Percentiles rank a stretch among this genome's conserved stretches.
These are phyloP conservation scores for Stagonosporopsis cucurbitacearum DNA, from an alignment of 2,329 filamentous ascomycete genomes.

Conservation along the genomic window DNA sequence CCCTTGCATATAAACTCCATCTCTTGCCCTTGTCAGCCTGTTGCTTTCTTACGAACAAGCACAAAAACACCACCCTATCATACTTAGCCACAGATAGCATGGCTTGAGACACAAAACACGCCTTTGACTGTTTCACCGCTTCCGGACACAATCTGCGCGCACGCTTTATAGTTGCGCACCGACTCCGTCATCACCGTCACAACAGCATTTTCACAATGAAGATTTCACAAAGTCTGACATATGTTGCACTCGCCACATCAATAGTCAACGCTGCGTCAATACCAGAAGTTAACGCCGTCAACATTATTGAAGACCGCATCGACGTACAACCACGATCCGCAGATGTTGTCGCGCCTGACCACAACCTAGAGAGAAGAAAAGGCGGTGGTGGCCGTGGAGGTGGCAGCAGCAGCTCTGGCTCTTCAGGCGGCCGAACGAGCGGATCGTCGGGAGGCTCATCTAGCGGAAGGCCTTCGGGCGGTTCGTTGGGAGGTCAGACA, in stretches of 20 bases:
- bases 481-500: conserved; percentile 53
- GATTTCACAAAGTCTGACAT: conserved; percentile 33
- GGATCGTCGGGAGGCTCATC: conserved; percentile 20
- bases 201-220: conserved; percentile 34
- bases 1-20: conserved; percentile 6
- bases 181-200: neutral
- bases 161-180: neutral
- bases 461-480: conserved; percentile 32
- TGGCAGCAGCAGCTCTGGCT: conserved; percentile 23
- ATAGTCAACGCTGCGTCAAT: conserved; percentile 36
- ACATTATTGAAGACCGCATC: conserved; percentile 27
- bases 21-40: conserved; percentile 2
- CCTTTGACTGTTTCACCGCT: conserved; percentile 8
- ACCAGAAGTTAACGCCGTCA: conserved; percentile 35
- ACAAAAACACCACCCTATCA: neutral
- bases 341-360: conserved; percentile 39
- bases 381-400: conserved; percentile 47
- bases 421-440: conserved; percentile 21
- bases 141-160: conserved; percentile 2
- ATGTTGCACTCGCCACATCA: conserved; percentile 30
- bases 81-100: neutral
- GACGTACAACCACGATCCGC: conserved; percentile 23
- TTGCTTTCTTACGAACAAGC: neutral
- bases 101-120: neutral
- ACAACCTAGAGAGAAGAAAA: conserved; percentile 47